phyloP scores from a whole-genome alignment of 192 early-diverging fungal genomes.

The Entomortierella chlamydospora region DNA sequence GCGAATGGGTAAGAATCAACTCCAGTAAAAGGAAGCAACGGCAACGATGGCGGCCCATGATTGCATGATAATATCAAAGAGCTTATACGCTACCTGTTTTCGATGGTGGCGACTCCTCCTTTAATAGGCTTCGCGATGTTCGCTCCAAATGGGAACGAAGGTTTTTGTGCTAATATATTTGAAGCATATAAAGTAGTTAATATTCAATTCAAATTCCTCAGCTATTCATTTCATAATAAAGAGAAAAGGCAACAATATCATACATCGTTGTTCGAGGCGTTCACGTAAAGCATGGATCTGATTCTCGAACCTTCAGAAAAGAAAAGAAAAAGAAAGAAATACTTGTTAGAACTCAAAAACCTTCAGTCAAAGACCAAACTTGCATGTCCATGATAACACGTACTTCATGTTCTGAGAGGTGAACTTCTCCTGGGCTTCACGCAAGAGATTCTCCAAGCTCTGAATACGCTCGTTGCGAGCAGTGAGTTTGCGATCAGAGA shows the following conservation, averaged over 20 bases:
- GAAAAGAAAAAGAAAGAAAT: neutral
- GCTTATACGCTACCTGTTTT: slow-evolving; percentile 19
- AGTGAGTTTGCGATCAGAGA: slow-evolving; percentile 91
- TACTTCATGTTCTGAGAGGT: slow-evolving; percentile 80
- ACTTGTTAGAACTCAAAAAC: neutral
- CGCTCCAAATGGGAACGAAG: slow-evolving; percentile 69
- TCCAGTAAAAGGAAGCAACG: neutral
- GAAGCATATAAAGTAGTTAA: neutral
- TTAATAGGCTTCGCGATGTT: slow-evolving; percentile 93
- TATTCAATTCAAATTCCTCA: neutral
- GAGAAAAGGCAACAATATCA: neutral
- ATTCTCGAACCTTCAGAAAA: slow-evolving; percentile 76
- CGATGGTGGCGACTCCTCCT: slow-evolving; percentile 66
- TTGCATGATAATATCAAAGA: too few species aligned
- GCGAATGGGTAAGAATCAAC: neutral
- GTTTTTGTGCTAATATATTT: slow-evolving; percentile 54
- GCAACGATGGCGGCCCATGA: too few species aligned
- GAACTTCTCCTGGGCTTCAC: slow-evolving; percentile 87
- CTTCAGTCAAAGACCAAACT: too few species aligned
- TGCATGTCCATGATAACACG: neutral
- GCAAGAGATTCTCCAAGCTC: slow-evolving; percentile 86
- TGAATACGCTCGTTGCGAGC: slow-evolving; percentile 95
- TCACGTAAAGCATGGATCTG: slow-evolving; percentile 82
- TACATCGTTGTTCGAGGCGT: slow-evolving; percentile 83
- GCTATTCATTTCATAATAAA: neutral